Evolutionary conservation across 805 yeast genomes (phyloP), one percentile per base, ranked within the genome.

Genomic region (Starmerella powellii): DNA sequence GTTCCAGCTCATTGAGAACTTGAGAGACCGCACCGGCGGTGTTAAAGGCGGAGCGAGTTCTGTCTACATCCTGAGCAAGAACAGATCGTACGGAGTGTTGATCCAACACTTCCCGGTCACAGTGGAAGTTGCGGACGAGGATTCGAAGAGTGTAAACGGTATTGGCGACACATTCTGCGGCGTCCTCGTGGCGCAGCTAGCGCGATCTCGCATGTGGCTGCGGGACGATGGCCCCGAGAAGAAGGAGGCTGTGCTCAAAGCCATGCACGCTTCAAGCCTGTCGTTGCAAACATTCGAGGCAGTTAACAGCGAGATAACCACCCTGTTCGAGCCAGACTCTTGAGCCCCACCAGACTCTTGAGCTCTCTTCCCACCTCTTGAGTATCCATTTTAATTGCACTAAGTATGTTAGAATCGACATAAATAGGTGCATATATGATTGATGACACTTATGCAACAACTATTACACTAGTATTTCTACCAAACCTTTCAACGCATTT

Each of bases 151-250:
- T 50, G 94, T 81, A 26, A 83, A 88, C 8, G 95, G 95, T 2
- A 94, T 94, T 0, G 95, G 95, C 10, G 95, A 85, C 59, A 70
- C 91, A 0, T 65, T 85, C 33, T 69, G 76, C 23, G 95, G 95
- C 0, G 73, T 69, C 21, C 48, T 85, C 18, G 57, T 74, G 11
- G 63, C 77, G 2, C 66, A 66, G 43, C 46, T 70, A 38, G 59
- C 64, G 2, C 27, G 21, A 24, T 46, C 51, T 3, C 40, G 34
- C 3, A 23, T 34, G n/a, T 59, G 64, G 66, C 49, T 64, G 24
- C 46, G 50, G n/a, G 57, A 55, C 37, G 53, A 53, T 31, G 63
- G 64, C 2, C 44, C 44, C 11, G 16, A 37, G 27, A 63, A 62
- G 48, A 46, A 40, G n/a, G 46, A 46, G 11, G 54, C 54, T 2